Percentiles rank a stretch among this genome's conserved stretches.
Evolutionary conservation across 2,329 filamentous ascomycete species (phyloP).

Genomic region (Fusarium foetens): DNA sequence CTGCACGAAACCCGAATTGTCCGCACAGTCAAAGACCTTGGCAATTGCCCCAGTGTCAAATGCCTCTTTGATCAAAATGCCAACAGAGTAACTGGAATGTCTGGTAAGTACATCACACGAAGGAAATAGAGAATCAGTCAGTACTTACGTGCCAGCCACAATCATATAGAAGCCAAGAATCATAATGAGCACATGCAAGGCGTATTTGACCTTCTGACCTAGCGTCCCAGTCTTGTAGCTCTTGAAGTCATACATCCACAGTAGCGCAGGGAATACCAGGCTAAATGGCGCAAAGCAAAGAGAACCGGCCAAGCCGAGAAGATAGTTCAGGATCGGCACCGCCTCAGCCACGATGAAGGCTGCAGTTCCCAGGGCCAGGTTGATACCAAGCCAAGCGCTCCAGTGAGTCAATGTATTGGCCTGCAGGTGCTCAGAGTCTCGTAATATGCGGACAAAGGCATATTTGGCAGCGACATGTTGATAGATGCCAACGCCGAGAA

Average conservation of each 20-base stretch:
- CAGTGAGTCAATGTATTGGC: background rate
- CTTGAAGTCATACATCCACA: background rate
- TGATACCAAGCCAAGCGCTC: background rate
- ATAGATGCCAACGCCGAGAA: background rate
- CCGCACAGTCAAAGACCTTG: background rate
- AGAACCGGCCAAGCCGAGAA: background rate
- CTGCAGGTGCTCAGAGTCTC: background rate
- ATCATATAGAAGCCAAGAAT: background rate
- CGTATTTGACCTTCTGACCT: background rate
- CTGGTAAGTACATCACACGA: background rate
- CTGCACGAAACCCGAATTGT: background rate
- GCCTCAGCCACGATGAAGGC: background rate
- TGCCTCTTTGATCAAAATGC: background rate
- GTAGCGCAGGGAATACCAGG: background rate
- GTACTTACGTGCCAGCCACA: background rate
- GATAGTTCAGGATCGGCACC: background rate
- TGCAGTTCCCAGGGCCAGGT: background rate
- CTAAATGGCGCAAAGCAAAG: background rate
- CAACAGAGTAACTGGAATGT: background rate
- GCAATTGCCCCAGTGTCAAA: background rate
- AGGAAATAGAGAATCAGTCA: no score
- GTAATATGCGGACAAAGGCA: background rate
- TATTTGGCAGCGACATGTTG: background rate
- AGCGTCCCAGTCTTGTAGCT: background rate
- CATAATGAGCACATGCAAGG: background rate